Base-by-base conservation (phyloP, 164 flowering plant genomes). In the Vitis vinifera region DNA sequence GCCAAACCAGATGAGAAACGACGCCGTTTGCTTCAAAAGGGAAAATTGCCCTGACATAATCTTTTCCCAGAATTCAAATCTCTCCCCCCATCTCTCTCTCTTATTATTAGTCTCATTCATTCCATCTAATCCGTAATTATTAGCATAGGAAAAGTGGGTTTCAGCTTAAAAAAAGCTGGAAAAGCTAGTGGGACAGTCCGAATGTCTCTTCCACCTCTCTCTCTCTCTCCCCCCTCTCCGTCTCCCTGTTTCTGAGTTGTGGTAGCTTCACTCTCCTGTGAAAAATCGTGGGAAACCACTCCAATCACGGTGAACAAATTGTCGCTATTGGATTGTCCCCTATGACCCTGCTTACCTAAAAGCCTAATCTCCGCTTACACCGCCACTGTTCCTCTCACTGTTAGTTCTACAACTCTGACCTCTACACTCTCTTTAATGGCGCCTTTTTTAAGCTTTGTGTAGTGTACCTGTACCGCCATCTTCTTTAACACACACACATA, bases 161-260 rank as follows among this genome's bases (percentile, higher is more conserved):
- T 14, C 14, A n/a, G 44, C 44, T 37, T 47, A 17, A 55, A 67
- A 73, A 83, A 80, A 72, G 84, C 82, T 74, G 82, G 59, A 51
- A 75, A 78, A 76, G 80, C 37, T 63, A 64, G 84, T 78, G 79
- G 84, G 84, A 76, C 80, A 78, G 69, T 72, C 79, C 82, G 86
- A 80, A 83, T 80, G 81, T 83, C 81, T 78, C 79, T 77, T 66
- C 66, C 57, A 58, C 10, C 19, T n/a, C 61, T 23, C 61, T 19
- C 61, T 58, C 29, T 48, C 50, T 50, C 63, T 63, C 68, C 37
- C 64, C 61, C 63, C 68, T 73, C 68, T 69, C 56, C 10, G 13
- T 53, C 56, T 53, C 14, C 7, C 15, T 53, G 15, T 14, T 13
- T 53, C n/a, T 13, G 56, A n/a, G 27, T 23, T 23, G 27, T 23